These are phyloP conservation scores for Symbiodinium natans DNA, from an alignment of 73 alveolate species.

Conservation along the genomic window DNA sequence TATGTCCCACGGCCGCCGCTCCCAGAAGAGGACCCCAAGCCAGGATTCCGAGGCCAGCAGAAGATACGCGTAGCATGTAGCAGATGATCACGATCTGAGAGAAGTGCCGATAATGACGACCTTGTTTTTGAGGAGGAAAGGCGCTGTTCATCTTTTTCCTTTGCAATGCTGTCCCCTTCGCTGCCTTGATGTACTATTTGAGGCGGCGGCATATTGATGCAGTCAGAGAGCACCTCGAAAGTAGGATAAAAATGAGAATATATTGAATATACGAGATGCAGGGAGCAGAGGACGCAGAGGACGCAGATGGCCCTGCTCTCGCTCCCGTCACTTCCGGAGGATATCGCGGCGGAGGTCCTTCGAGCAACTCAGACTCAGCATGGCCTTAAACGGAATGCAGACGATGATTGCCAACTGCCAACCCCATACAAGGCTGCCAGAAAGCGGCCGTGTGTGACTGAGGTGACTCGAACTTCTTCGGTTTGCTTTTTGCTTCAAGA, in stretches of 20 bases:
- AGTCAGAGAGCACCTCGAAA: background rate
- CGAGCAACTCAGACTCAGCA: no score
- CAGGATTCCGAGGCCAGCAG: constrained; percentile 68
- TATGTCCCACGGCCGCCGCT: constrained; percentile 53
- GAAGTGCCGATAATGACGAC: no score
- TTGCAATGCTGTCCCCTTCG: constrained; percentile 77
- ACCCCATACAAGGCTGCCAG: background rate
- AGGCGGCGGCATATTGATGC: background rate
- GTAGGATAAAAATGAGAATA: no score
- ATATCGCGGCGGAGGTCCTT: constrained; percentile 77
- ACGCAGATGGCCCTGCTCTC: constrained; percentile 70
- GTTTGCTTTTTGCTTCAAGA: constrained; percentile 71
- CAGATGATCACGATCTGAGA: no score
- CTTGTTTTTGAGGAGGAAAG: constrained; percentile 30
- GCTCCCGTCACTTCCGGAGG: constrained; percentile 55
- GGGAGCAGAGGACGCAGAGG: constrained; percentile 87
- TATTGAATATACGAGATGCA: no score
- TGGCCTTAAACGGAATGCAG: background rate
- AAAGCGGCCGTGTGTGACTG: background rate
- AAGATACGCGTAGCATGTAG: no score
- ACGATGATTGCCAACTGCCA: background rate
- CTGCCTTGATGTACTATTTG: constrained; percentile 72
- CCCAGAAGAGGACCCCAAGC: constrained; percentile 82
- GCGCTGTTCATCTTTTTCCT: constrained; percentile 78
- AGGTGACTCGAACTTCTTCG: constrained; percentile 68